These are phyloP conservation scores for Suhomyces bolitotheri DNA, from an alignment of 1,139 yeast genomes.

Conservation along the genomic window DNA sequence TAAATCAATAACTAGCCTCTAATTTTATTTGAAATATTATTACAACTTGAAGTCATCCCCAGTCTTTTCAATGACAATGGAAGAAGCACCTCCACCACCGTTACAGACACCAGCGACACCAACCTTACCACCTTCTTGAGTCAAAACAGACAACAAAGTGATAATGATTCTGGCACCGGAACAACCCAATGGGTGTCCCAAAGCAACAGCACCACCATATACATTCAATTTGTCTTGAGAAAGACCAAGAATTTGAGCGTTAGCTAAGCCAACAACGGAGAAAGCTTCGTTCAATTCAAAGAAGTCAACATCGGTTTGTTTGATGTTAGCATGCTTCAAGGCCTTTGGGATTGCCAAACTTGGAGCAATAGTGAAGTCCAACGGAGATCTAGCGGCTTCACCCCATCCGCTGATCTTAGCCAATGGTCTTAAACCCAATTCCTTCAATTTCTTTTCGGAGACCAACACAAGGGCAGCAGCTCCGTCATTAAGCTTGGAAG, in stretches of 20 bases:
- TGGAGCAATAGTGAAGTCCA: slow-evolving; percentile 94
- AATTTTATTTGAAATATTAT: slow-evolving; percentile 1
- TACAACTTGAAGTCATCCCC: slow-evolving; percentile 27
- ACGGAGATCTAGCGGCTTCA: slow-evolving; percentile 94
- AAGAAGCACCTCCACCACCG: slow-evolving; percentile 99
- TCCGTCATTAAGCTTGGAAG: slow-evolving; percentile 95
- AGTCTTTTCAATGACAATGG: slow-evolving; percentile 65
- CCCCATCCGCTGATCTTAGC: slow-evolving; percentile 94
- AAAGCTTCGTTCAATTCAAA: slow-evolving; percentile 97
- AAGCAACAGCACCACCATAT: slow-evolving; percentile 97
- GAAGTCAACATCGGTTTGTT: slow-evolving; percentile 61
- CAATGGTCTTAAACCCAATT: slow-evolving; percentile 81
- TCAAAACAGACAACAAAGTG: slow-evolving; percentile 73
- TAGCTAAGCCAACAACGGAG: slow-evolving; percentile 92
- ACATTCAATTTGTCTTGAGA: slow-evolving; percentile 76
- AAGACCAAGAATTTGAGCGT: slow-evolving; percentile 69
- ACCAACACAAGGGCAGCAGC: slow-evolving; percentile 92
- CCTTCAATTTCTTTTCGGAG: slow-evolving; percentile 77
- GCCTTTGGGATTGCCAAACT: slow-evolving; percentile 94
- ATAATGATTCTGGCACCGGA: slow-evolving; percentile 95
- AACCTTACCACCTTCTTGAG: slow-evolving; percentile 81
- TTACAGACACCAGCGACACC: slow-evolving; percentile 97
- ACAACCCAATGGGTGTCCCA: slow-evolving; percentile 97
- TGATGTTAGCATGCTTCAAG: slow-evolving; percentile 76
- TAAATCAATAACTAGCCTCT: background rate